These are phyloP conservation scores for Mucor irregularis DNA, from an alignment of 371 early-diverging fungal genomes.

Conservation along the genomic window DNA sequence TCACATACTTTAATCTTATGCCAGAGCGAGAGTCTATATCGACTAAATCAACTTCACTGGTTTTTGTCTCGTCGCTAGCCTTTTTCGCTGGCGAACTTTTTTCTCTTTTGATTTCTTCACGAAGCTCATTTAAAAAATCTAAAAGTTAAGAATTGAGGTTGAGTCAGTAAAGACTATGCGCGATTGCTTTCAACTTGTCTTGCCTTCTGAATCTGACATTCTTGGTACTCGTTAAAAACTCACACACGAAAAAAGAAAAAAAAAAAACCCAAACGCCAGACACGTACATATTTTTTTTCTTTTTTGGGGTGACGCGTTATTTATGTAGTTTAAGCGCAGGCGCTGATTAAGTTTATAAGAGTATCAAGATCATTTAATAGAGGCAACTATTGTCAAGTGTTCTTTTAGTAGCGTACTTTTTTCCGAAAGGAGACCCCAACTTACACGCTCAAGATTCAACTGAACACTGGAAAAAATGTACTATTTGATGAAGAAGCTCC, in stretches of 20 bases:
- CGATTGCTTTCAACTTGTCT: too few species aligned
- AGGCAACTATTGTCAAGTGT: too few species aligned
- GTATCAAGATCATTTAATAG: background rate
- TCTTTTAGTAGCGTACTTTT: too few species aligned
- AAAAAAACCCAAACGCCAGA: background rate
- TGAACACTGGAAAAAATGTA: too few species aligned
- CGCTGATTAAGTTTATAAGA: background rate
- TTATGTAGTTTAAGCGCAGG: too few species aligned
- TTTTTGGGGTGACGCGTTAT: background rate
- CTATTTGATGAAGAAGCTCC: background rate
- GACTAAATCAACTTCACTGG: background rate
- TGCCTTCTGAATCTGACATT: background rate
- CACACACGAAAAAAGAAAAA: background rate
- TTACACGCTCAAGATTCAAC: too few species aligned
- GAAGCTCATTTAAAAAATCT: background rate
- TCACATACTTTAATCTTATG: slow-evolving; percentile 22
- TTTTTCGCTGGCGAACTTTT: background rate
- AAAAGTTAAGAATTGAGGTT: background rate
- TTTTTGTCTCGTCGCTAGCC: background rate
- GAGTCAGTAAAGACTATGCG: background rate
- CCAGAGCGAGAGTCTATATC: slow-evolving; percentile 15
- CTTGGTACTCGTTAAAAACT: background rate
- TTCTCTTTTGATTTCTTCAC: background rate
- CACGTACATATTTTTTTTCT: too few species aligned
- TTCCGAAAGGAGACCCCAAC: too few species aligned